These are phyloP conservation scores for Talinum fruticosum DNA, from an alignment of 148 eudicot species.

Conservation along the genomic window DNA sequence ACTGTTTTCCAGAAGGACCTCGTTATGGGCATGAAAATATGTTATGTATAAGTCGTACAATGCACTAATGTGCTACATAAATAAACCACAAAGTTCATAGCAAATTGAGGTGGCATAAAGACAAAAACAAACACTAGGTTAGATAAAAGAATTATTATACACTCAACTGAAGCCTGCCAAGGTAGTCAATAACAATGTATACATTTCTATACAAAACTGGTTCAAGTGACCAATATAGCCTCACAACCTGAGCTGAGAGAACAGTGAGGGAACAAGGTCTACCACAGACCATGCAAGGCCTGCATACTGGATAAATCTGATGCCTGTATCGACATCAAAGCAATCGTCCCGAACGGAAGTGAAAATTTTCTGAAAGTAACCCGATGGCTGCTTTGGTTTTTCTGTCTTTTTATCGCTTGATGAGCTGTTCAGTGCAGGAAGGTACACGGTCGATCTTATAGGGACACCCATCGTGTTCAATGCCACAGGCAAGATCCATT, in stretches of 20 bases:
- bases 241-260: conserved; percentile 64
- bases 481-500: conserved; percentile 76
- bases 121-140: too few species aligned
- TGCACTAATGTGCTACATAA: too few species aligned
- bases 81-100: too few species aligned
- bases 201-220: conserved; percentile 18
- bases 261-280: conserved; percentile 89
- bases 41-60: too few species aligned
- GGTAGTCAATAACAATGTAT: conserved; percentile 15
- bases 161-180: conserved; percentile 16
- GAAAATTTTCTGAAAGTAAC: conserved; percentile 61
- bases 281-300: conserved; percentile 99
- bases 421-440: conserved; percentile 49
- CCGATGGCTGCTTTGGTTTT: conserved; percentile 43
- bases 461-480: conserved; percentile 80
- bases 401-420: conserved; percentile 36
- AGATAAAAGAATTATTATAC: conserved; percentile 10
- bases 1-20: too few species aligned
- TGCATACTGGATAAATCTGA: conserved; percentile 85
- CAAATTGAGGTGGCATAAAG: too few species aligned
- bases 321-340: conserved; percentile 90
- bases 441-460: conserved; percentile 63
- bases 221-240: conserved; percentile 6
- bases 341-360: conserved; percentile 54
- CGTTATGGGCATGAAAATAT: too few species aligned